A percentile compares a stretch with the other conserved stretches of the same genome.
These are phyloP conservation scores for Sindora glabra DNA, from an alignment of 306 rosid genomes.

Conservation along the genomic window DNA sequence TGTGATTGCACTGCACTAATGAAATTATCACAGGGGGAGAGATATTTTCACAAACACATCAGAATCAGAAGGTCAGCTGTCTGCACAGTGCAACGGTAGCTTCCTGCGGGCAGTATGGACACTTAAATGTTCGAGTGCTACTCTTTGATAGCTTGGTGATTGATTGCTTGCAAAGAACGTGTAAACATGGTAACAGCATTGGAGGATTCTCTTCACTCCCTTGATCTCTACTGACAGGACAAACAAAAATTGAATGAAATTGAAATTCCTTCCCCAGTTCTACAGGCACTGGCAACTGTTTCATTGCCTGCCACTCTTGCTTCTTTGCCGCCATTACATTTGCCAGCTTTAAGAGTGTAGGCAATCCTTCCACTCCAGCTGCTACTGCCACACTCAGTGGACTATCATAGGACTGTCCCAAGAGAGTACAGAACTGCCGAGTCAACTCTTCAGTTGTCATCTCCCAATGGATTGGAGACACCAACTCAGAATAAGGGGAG, in stretches of 20 bases:
- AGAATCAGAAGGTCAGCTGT: constrained; percentile 57
- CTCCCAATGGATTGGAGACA: constrained; percentile 62
- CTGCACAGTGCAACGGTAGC: constrained; percentile 56
- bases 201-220: constrained; percentile 81
- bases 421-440: constrained; percentile 52
- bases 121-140: constrained; percentile 62
- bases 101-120: constrained; percentile 76
- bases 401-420: constrained; percentile 57
- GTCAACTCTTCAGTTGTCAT: constrained; percentile 57
- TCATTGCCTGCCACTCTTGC: constrained; percentile 82
- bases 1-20: constrained; percentile 22
- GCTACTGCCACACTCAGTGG: constrained; percentile 64
- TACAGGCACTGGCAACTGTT: constrained; percentile 73
- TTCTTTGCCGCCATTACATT: constrained; percentile 81
- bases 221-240: constrained; percentile 89
- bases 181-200: constrained; percentile 74
- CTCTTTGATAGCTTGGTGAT: constrained; percentile 63
- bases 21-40: constrained; percentile 9
- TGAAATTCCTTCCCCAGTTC: constrained; percentile 79
- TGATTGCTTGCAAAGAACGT: constrained; percentile 87
- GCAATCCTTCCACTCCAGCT: constrained; percentile 79
- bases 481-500: constrained; percentile 64
- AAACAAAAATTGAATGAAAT: constrained; percentile 80
- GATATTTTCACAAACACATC: constrained; percentile 14
- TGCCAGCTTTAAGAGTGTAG: constrained; percentile 68